phyloP scores from a whole-genome alignment of 345 rosid species.

The Camelina laxa region DNA sequence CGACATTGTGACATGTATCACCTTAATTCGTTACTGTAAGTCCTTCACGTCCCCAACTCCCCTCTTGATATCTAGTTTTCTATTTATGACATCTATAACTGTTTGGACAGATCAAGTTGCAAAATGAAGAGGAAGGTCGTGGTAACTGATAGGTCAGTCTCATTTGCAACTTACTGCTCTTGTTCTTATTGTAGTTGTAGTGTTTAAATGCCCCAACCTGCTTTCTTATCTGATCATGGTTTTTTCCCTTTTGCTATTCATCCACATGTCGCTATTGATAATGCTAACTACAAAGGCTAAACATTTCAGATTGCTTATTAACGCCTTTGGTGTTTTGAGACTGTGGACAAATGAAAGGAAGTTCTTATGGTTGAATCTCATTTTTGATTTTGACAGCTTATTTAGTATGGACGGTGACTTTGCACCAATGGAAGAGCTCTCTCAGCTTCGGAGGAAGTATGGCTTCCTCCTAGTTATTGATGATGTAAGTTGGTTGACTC shows the following conservation, averaged over 20 bases:
- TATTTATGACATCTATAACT: constrained; percentile 30
- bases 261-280: background rate
- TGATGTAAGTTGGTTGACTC: constrained; percentile 65
- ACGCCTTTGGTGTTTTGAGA: constrained; percentile 15
- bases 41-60: constrained; percentile 36
- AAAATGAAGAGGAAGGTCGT: constrained; percentile 79
- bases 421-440: constrained; percentile 89
- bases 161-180: constrained; percentile 5
- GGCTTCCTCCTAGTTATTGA: constrained; percentile 83
- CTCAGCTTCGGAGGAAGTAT: constrained; percentile 70
- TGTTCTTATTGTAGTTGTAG: background rate
- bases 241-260: background rate
- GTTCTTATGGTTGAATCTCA: constrained; percentile 13
- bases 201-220: background rate
- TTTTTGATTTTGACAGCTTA: constrained; percentile 57
- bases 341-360: constrained; percentile 3
- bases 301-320: background rate
- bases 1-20: constrained; percentile 87
- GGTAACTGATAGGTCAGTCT: constrained; percentile 89
- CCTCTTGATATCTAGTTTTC: constrained; percentile 8
- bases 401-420: constrained; percentile 99
- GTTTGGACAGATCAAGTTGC: constrained; percentile 70
- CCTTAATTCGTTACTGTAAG: constrained; percentile 74
- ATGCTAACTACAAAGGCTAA: constrained; percentile 12
- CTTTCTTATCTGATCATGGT: background rate